A percentile compares a stretch with the other conserved stretches of the same genome.
These are phyloP conservation scores for Fonsecaea nubica DNA, from an alignment of 2,329 filamentous ascomycete species.

Conservation along the genomic window DNA sequence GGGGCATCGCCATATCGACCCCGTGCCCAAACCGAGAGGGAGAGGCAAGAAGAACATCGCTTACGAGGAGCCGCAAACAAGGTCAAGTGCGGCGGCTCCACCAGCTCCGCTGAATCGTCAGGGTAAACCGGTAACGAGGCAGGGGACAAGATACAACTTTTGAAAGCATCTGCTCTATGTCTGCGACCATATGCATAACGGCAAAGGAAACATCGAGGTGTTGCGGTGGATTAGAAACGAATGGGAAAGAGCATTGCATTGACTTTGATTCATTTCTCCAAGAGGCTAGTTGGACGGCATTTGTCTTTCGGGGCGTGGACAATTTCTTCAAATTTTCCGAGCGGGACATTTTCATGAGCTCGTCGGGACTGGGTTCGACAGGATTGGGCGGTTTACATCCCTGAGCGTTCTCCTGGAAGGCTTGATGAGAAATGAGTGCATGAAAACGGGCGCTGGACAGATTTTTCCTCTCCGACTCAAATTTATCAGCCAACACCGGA, in stretches of 20 bases:
- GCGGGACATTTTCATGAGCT: neutral
- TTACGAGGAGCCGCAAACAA: conserved; percentile 39
- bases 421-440: conserved; percentile 10
- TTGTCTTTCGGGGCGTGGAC: neutral
- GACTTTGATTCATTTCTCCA: neutral
- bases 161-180: conserved; percentile 36
- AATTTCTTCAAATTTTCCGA: neutral
- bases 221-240: neutral
- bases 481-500: neutral
- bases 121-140: conserved; percentile 58
- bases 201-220: neutral
- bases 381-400: neutral
- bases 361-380: neutral
- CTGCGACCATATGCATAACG: neutral
- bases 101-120: conserved; percentile 48
- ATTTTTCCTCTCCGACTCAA: neutral
- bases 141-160: conserved; percentile 58
- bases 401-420: neutral
- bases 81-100: conserved; percentile 41
- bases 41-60: conserved; percentile 44
- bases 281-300: neutral
- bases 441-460: neutral
- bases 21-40: conserved; percentile 53
- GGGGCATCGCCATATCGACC: conserved; percentile 67
- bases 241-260: neutral